A percentile compares a stretch with the other conserved stretches of the same genome.
Evolutionary conservation across 805 yeast genomes (phyloP).

Genomic region (Kodamaea leandrae): DNA sequence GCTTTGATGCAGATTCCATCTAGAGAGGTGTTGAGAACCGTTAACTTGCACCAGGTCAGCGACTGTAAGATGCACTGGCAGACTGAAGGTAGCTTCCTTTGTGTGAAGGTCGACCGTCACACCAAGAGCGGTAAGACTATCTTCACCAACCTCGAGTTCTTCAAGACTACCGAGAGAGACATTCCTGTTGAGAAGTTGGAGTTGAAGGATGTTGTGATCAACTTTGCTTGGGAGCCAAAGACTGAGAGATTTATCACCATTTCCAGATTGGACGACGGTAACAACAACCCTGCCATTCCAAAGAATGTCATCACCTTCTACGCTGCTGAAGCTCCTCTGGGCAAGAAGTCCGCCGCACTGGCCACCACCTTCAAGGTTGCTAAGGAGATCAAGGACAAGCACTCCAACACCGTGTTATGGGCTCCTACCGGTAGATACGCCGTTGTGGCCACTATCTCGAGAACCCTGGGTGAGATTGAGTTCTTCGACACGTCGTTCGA

Average conservation of each 20-base stretch:
- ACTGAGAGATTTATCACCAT: conserved; percentile 84
- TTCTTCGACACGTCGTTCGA: conserved; percentile 85
- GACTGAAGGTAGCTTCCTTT: conserved; percentile 73
- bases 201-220: conserved; percentile 80
- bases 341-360: conserved; percentile 47
- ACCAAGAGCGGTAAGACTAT: conserved; percentile 91
- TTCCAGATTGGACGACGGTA: conserved; percentile 63
- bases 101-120: conserved; percentile 96
- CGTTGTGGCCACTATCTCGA: conserved; percentile 46
- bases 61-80: conserved; percentile 95
- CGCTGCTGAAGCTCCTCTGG: conserved; percentile 55
- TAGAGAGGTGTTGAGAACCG: conserved; percentile 79
- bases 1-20: conserved; percentile 85
- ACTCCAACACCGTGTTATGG: conserved; percentile 75
- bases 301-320: conserved; percentile 73
- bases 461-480: conserved; percentile 64
- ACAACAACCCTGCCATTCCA: conserved; percentile 60
- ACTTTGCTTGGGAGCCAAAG: conserved; percentile 95
- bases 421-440: conserved; percentile 92
- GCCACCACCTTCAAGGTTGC: conserved; percentile 56
- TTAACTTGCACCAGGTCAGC: conserved; percentile 91
- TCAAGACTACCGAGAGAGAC: conserved; percentile 82
- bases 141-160: conserved; percentile 88
- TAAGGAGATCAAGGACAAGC: conserved; percentile 57
- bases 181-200: conserved; percentile 95